A percentile compares a stretch with the other conserved stretches of the same genome.
These are phyloP conservation scores for Abeoforma whisleri DNA, from an alignment of 78 protist species.

Conservation along the genomic window DNA sequence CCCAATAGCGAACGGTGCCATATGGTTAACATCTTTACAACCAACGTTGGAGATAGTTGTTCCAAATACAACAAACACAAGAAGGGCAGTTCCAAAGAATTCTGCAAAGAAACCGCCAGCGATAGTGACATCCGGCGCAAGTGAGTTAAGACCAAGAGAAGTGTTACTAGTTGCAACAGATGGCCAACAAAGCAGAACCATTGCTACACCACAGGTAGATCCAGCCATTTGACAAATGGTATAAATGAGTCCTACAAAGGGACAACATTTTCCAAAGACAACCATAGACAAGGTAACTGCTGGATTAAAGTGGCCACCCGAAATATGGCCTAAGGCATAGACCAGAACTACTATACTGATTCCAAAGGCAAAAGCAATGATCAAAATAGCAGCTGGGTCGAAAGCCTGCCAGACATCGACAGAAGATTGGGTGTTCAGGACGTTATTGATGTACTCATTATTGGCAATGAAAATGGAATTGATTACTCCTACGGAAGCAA, in stretches of 20 bases:
- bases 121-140: not conserved
- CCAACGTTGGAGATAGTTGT: not conserved
- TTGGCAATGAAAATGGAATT: too few species aligned
- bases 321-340: conserved; percentile 4
- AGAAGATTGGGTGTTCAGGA: too few species aligned
- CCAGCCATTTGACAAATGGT: conserved; percentile 2
- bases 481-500: too few species aligned
- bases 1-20: conserved; percentile 39
- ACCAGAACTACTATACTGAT: conserved; percentile 27
- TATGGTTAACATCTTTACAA: not conserved
- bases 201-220: conserved; percentile 8
- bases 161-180: not conserved
- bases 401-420: too few species aligned
- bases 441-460: too few species aligned
- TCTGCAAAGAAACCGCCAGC: conserved; percentile 24
- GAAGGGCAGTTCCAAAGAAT: conserved; percentile 20
- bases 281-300: conserved; percentile 36
- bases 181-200: not conserved
- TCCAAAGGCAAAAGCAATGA: conserved; percentile 31
- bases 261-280: conserved; percentile 24
- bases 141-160: not conserved
- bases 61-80: conserved; percentile 17
- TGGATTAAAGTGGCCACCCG: conserved; percentile 42
- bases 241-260: not conserved
- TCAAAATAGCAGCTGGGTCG: not conserved